Evolutionary conservation across 2,329 filamentous ascomycete species (phyloP), one percentile per base, ranked within the genome.

Genomic region (Diaporthe citriasiana): DNA sequence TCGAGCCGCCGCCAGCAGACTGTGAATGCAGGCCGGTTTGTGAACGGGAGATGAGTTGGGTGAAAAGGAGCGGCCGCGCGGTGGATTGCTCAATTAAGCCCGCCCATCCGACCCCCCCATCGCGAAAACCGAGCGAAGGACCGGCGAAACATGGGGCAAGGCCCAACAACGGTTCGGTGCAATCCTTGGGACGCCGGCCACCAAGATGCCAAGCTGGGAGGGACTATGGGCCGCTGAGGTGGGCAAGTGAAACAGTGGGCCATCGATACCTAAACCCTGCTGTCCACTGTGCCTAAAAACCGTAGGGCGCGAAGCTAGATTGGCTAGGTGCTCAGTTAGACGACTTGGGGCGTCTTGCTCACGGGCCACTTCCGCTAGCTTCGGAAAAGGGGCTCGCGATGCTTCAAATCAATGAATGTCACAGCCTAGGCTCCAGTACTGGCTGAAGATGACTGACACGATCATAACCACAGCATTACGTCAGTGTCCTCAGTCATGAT

Each of bases 121-220:
- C 59, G 40, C 57, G 59, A 63, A 45, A 63, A 30, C 59, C 25
- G 40, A 63, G 57, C 57, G 38, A 63, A 30, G 60, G 60, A 50
- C 60, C 30, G 45, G 30, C 60, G 40, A 10, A 66, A 66, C 60
- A 50, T 66, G 42, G 60, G 60, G 42, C 3, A 35, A 19, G 5
- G 40, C 27, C 27, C 60, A 35, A 25, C 33, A 22, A 47, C 42
- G 60, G 42, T 33, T 22, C 42, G 60, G 42, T 33, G 30, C 40
- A 13, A 59, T 25, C n/a, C 33, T 59, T 59, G 56, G 56, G 22
- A 57, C 22, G 55, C 33, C 56, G n/a, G 56, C 56, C 30, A n/a
- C 25, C 50, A 10, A 51, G n/a, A n/a, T 51, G 50, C n/a, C 50
- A 6, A 51, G 50, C 50, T 51, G 51, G 51, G 51, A 55, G n/a